Conservation (phyloP, 257 asterid species). For the Marsdenia floribunda region DNA sequence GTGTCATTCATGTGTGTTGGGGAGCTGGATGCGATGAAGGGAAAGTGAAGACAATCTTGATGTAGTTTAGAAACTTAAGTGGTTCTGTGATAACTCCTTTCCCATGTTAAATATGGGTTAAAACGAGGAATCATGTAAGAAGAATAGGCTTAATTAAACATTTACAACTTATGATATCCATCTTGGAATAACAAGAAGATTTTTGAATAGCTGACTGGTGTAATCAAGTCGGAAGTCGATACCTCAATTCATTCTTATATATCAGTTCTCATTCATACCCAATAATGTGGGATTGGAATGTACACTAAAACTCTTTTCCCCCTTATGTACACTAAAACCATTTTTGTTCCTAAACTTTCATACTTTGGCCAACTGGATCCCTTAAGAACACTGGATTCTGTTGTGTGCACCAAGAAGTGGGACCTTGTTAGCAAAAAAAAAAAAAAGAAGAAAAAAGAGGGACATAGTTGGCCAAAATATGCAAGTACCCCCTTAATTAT, state of each 20-base stretch:
- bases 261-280: background rate
- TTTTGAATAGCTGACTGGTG: background rate
- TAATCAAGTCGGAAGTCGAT: background rate
- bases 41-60: background rate
- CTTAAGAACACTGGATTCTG: no score
- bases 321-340: background rate
- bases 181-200: background rate
- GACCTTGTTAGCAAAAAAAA: no score
- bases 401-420: no score
- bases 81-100: background rate
- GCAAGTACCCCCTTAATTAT: background rate
- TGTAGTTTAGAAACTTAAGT: background rate
- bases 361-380: no score
- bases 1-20: background rate
- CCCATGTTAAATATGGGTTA: no score
- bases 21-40: background rate
- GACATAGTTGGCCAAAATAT: no score
- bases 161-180: no score
- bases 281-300: background rate
- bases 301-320: background rate
- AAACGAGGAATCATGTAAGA: no score
- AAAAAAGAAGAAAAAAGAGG: no score
- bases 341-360: no score
- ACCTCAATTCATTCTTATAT: background rate
- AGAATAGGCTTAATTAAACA: no score